Base-by-base conservation (phyloP, 305 asterid species). In the Fraxinus angustifolia region DNA sequence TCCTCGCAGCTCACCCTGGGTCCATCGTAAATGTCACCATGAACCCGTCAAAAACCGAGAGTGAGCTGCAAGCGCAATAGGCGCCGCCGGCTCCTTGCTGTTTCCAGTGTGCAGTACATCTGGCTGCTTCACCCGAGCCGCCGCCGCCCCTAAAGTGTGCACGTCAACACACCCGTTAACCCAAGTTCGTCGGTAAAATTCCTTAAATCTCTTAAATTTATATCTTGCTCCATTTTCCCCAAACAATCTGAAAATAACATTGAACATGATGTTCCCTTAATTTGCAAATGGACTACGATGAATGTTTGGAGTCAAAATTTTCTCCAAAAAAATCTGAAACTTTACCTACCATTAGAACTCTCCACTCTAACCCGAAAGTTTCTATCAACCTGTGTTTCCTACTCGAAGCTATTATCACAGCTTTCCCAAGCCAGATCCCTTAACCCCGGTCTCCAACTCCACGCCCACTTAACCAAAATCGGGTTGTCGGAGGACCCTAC, bases 381-480 rank as follows among this genome's bases (percentile, higher is more conserved):
- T 38, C 86, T 81, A 35, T 80, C 87, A 50, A 75, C 80, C 58
- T 65, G 36, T 28, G 73, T 81, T 70, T 80, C 91, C 76, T 86
- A 79, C 88, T 76, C 87, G 65, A 88, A 90, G 81, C 83, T 87
- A 76, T 79, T 90, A 78, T 80, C 86, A 8, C 85, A 86, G 77
- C 82, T 85, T 58, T 81, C 86, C 82, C 87, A 78, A 76, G 84
- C 89, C 65, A 93, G 89, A 83, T 87, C 90, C 53, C 80, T 90
- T 77, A 81, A 48, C 45, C 85, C 89, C 16, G 94, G 93, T 60
- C 86, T 89, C 58, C 93, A 89, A 84, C 83, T 93, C 86, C 99
- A 95, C 78, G 91, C 89, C 26, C 91, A 88, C 72, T 77, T 95
- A 80, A 84, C 80, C 67, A 93, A 92, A 77, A 83, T 83, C 23